These are phyloP conservation scores for Leccinum incarnatum DNA, from an alignment of 768 basidiomycete genomes.

Conservation along the genomic window DNA sequence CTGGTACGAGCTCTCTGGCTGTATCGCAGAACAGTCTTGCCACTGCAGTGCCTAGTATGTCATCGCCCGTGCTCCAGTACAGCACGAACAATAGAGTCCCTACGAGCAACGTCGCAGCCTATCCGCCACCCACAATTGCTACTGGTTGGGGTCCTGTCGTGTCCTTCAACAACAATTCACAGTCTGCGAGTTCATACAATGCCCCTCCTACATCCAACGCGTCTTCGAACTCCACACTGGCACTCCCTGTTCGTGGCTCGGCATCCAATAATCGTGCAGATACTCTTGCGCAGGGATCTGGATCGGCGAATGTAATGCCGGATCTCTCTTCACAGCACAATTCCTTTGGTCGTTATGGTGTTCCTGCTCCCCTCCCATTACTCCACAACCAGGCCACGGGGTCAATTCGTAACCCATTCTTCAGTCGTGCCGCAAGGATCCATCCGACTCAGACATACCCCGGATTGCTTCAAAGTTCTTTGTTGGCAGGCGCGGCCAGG, in stretches of 20 bases:
- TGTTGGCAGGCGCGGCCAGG: background rate
- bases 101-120: background rate
- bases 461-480: background rate
- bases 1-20: background rate
- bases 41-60: background rate
- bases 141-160: too few species aligned
- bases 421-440: background rate
- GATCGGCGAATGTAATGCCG: background rate
- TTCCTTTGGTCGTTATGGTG: background rate
- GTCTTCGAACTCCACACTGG: background rate
- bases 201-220: too few species aligned
- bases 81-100: background rate
- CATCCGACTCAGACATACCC: background rate
- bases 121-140: background rate
- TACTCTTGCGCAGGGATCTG: background rate
- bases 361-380: background rate
- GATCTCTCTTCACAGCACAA: background rate
- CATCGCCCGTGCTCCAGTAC: background rate
- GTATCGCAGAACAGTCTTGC: background rate
- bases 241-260: background rate
- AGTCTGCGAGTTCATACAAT: too few species aligned
- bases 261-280: background rate
- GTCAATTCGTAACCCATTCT: background rate
- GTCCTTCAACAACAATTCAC: too few species aligned
- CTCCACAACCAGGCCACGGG: background rate